Percentiles rank a stretch among this genome's conserved stretches.
These are phyloP conservation scores for Fraxinus greggii DNA, from an alignment of 305 asterid genomes.

Conservation along the genomic window DNA sequence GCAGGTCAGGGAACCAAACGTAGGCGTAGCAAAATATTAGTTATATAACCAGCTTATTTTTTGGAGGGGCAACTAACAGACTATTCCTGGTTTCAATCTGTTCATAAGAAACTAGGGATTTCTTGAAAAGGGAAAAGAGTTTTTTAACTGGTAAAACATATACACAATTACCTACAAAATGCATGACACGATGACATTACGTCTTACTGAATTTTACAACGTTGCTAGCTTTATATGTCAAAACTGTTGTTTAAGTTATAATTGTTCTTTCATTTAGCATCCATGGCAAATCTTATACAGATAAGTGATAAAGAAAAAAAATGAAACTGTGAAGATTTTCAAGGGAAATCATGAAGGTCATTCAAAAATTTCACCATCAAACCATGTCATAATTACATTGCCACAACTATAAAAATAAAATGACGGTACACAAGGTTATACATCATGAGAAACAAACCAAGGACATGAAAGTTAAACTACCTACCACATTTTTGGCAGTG, in stretches of 20 bases:
- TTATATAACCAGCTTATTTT: neutral
- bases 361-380: neutral
- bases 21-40: neutral
- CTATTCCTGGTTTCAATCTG: neutral
- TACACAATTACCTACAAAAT: neutral
- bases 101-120: neutral
- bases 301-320: neutral
- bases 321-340: neutral
- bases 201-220: neutral
- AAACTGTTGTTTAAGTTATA: neutral
- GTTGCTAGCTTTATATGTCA: neutral
- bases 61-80: neutral
- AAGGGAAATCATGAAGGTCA: slow-evolving; percentile 10
- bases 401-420: neutral
- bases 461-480: slow-evolving; percentile 17
- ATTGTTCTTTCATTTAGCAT: neutral
- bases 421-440: slow-evolving; percentile 3
- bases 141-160: neutral
- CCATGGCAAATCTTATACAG: neutral
- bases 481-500: slow-evolving; percentile 93
- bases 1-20: neutral
- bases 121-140: neutral
- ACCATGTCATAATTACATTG: neutral
- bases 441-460: slow-evolving; percentile 12
- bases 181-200: neutral